These are phyloP conservation scores for Lyophyllum decastes DNA, from an alignment of 768 basidiomycete genomes.

Conservation along the genomic window DNA sequence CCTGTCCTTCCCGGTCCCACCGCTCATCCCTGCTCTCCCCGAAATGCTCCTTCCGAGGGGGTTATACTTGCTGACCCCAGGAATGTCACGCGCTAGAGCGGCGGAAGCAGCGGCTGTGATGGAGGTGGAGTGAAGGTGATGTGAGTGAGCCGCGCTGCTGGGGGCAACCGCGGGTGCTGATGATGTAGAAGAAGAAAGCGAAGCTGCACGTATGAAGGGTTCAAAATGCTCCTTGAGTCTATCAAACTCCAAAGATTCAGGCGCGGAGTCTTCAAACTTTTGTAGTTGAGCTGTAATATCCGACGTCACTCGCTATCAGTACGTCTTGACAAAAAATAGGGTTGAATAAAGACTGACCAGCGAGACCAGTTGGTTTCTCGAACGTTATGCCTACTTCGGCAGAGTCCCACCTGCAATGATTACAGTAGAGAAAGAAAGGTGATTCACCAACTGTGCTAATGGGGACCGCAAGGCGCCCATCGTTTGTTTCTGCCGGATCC, in stretches of 20 bases:
- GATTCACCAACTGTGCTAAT: slow-evolving; percentile 73
- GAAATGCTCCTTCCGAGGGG: slow-evolving; percentile 51
- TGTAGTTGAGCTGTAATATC: slow-evolving; percentile 79
- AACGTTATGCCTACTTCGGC: slow-evolving; percentile 89
- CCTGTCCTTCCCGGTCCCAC: slow-evolving; percentile 58
- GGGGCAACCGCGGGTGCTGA: slow-evolving; percentile 42
- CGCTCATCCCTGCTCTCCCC: slow-evolving; percentile 42
- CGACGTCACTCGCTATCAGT: neutral
- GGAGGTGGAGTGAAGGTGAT: slow-evolving; percentile 75
- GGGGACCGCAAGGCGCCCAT: slow-evolving; percentile 53
- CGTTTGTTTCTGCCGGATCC: slow-evolving; percentile 69
- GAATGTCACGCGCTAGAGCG: slow-evolving; percentile 85
- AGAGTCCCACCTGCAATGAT: slow-evolving; percentile 94
- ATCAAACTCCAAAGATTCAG: slow-evolving; percentile 89
- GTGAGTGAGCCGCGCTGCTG: slow-evolving; percentile 59
- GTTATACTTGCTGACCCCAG: slow-evolving; percentile 79
- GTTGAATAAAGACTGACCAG: slow-evolving; percentile 70
- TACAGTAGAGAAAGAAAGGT: slow-evolving; percentile 90
- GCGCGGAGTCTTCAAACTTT: slow-evolving; percentile 83
- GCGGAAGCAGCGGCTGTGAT: slow-evolving; percentile 90
- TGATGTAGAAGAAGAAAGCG: slow-evolving; percentile 66
- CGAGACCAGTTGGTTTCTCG: slow-evolving; percentile 95
- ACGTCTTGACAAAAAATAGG: too few relatives aligned
- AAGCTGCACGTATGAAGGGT: slow-evolving; percentile 85
- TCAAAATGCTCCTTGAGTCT: slow-evolving; percentile 97